Base-by-base conservation (phyloP, 192 early-diverging fungal genomes). In the Backusella psychrophila region DNA sequence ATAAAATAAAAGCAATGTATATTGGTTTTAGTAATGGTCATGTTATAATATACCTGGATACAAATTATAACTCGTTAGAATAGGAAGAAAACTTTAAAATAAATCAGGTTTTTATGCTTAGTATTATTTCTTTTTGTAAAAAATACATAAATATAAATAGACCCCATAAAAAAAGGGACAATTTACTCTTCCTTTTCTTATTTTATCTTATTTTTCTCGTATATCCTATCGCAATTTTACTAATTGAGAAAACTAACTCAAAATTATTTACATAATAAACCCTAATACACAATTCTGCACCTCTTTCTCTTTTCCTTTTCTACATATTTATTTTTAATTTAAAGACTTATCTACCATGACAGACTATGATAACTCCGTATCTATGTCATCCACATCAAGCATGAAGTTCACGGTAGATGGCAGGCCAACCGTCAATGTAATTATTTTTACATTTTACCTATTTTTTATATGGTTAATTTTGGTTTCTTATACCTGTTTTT, bases 331-430 rank as follows among this genome's bases (percentile, higher is more conserved):
- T 23, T 4, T 14, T 26, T 59, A 63, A 26, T 14, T 29, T 63
- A 39, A 23, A 69, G 11, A 26, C n/a, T 41, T 35, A 19, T 69
- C 7, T 23, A 69, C 12, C 7, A 69, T 23, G 34, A 4, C 11
- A 69, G n/a, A 63, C 26, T 63, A 63, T 29, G 8, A 63, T 2
- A 69, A 75, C 49, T 12, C 29, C n/a, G 71, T 76, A 69, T 71
- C 77, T 9, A 80, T 81, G 35, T 77, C 84, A 11, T 82, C 77
- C 34, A 85, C 77, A 14, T 67, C 77, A 42, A 84, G 78, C 76
- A 84, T 90, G 87, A 88, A 83, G 59, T 85, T 86, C 9, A 90
- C 87, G 11, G 82, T 82, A 33, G 85, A 85, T 19, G 88, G 88
- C 21, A 75, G 88, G 52, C 85, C 88, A 46, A 88, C 86, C 80